These are phyloP conservation scores for Basipetospora chlamydospora DNA, from an alignment of 2,329 filamentous ascomycete genomes.

Conservation along the genomic window DNA sequence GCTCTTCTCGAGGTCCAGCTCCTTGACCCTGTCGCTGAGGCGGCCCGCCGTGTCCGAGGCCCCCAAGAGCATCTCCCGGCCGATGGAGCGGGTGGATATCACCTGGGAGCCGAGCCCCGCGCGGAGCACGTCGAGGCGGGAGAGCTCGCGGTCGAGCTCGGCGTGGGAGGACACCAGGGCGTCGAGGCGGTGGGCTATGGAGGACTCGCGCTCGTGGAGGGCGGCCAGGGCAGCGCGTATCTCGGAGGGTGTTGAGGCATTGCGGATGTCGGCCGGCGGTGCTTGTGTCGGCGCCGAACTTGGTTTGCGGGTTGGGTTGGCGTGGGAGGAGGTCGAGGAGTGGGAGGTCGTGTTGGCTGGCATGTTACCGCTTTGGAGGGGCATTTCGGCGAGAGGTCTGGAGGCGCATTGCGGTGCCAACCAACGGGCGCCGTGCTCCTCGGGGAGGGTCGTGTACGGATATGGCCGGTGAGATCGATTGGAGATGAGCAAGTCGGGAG, in stretches of 20 bases:
- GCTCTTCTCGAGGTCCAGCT: constrained; percentile 79
- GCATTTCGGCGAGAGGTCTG: constrained; percentile 29
- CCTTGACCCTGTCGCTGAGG: constrained; percentile 74
- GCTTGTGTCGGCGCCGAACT: constrained; percentile 8
- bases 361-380: no score
- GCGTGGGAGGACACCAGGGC: constrained; percentile 68
- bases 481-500: no score
- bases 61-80: constrained; percentile 78
- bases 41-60: constrained; percentile 75
- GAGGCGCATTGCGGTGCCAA: constrained; percentile 29
- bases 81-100: constrained; percentile 67
- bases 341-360: no score
- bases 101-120: constrained; percentile 79
- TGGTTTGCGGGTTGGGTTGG: constrained; percentile 7
- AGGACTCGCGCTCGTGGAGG: constrained; percentile 62
- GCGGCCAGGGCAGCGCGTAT: constrained; percentile 63
- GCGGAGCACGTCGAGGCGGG: constrained; percentile 75
- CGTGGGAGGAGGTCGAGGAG: no score
- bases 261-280: constrained; percentile 35
- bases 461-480: no score
- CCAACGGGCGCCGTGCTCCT: no score
- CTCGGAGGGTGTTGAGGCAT: constrained; percentile 61
- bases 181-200: constrained; percentile 61
- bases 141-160: constrained; percentile 73
- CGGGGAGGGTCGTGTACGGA: no score